A percentile compares a stretch with the other conserved stretches of the same genome.
phyloP scores from a whole-genome alignment of 441 rosid species.

The Pelargonium cotyledonis region DNA sequence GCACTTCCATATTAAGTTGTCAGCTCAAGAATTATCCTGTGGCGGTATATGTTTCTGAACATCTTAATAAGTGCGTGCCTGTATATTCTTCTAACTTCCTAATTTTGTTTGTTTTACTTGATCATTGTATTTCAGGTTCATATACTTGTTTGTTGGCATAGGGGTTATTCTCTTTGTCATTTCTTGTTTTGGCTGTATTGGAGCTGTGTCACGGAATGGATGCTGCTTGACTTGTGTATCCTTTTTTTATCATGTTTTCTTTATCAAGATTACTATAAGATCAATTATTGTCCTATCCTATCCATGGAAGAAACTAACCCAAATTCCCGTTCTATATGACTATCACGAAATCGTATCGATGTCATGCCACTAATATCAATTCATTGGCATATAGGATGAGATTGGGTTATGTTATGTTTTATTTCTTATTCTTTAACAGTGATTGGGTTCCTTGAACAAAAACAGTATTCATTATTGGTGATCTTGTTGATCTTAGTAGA shows the following conservation, averaged over 20 bases:
- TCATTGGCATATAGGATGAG: not conserved
- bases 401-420: not conserved
- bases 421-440: not conserved
- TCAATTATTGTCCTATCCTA: not conserved
- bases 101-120: constrained; percentile 12
- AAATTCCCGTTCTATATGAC: constrained; percentile 5
- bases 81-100: constrained; percentile 7
- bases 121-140: constrained; percentile 66
- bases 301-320: not conserved
- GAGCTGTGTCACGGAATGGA: constrained; percentile 63
- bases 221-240: constrained; percentile 98
- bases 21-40: too few relatives aligned
- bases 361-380: not conserved
- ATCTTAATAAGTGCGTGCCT: constrained; percentile 4
- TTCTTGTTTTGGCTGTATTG: constrained; percentile 87
- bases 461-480: constrained; percentile 69
- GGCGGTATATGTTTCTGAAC: too few relatives aligned
- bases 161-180: constrained; percentile 76
- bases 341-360: constrained; percentile 10
- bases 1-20: not conserved
- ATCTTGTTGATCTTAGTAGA: constrained; percentile 81
- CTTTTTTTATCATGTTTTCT: constrained; percentile 24
- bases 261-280: not conserved
- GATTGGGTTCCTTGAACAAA: constrained; percentile 57
- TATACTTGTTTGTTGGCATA: constrained; percentile 76